Evolutionary conservation across 2,329 filamentous ascomycete species (phyloP), one percentile per base, ranked within the genome.

Genomic region (Fusarium sp.): DNA sequence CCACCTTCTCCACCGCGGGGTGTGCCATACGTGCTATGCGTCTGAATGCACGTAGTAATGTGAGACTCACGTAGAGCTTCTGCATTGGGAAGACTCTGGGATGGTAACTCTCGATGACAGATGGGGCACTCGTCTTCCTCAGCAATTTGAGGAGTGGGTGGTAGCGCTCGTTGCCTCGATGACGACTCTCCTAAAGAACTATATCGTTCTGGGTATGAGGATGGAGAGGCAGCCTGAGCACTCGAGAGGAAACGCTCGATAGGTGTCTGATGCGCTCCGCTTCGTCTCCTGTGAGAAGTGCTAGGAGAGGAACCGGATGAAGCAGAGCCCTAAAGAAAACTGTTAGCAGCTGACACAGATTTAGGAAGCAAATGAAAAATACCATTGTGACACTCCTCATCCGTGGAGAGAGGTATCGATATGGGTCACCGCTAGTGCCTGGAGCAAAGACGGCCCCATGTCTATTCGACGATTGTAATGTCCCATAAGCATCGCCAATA

Each of bases 111-210:
- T 37, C 83, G 80, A 73, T 92, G 91, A 72, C 92, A 95, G 44
- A 94, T 86, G 1, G 92, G 92, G 65, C 92, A 95, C 72, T 93
- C 90, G 75, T 94, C 92, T 74, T 94, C 92, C 76, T 94, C 92
- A 8, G 84, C 82, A 72, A 86, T 83, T 57, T 85, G 86, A 2
- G 81, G 83, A 12, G 82, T 83, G 6, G 80, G 82, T 1, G 80
- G 82, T 37, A 79, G 74, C 30, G 78, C 80, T 26, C 79, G 81
- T 38, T 77, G 81, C 18, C 77, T 73, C 6, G 79, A 78, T 3
- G 80, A 80, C 5, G 81, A 78, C 23, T 74, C 74, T 12, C 73
- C 73, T 11, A 75, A 62, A 13, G 75, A 76, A 42, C 75, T 74
- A 38, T 76, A 75, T 20, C 77, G 81, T 34, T 65, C 76, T 26